Evolutionary conservation across 208 protist genomes (phyloP).

Genomic region (Porcisia hertigi): DNA sequence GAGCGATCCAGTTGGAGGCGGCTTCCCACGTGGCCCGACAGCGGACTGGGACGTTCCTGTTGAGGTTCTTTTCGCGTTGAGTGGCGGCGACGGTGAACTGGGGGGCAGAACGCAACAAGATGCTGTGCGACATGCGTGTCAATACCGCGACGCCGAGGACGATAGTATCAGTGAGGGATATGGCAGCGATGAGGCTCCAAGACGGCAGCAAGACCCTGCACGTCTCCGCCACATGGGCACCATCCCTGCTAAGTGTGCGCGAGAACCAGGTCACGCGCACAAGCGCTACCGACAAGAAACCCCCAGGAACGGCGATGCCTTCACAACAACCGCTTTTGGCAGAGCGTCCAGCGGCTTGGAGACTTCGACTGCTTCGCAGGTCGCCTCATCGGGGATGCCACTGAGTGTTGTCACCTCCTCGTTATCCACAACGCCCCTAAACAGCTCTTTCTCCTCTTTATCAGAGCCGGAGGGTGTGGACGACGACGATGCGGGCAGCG

Average conservation of each 20-base stretch:
- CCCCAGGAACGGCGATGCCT: background rate
- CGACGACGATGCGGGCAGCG: background rate
- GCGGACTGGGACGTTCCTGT: slow-evolving; percentile 63
- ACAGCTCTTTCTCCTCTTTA: background rate
- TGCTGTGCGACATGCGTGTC: background rate
- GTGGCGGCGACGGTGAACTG: background rate
- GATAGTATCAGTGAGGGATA: background rate
- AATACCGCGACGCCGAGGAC: background rate
- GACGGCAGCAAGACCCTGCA: background rate
- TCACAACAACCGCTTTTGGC: background rate
- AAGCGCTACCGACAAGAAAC: background rate
- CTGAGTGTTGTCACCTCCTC: background rate
- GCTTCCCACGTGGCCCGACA: slow-evolving; percentile 59
- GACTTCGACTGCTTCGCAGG: background rate
- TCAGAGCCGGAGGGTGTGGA: slow-evolving; percentile 5
- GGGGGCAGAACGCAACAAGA: background rate
- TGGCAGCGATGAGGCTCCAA: background rate
- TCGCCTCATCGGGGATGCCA: background rate
- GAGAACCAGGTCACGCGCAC: background rate
- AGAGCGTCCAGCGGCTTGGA: background rate
- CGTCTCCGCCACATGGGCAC: background rate
- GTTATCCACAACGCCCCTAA: background rate
- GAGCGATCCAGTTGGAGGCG: slow-evolving; percentile 34
- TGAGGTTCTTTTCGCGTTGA: slow-evolving; percentile 45
- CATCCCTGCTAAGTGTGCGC: background rate